These are phyloP conservation scores for Hypericum perforatum DNA, from an alignment of 345 rosid genomes.

Conservation along the genomic window DNA sequence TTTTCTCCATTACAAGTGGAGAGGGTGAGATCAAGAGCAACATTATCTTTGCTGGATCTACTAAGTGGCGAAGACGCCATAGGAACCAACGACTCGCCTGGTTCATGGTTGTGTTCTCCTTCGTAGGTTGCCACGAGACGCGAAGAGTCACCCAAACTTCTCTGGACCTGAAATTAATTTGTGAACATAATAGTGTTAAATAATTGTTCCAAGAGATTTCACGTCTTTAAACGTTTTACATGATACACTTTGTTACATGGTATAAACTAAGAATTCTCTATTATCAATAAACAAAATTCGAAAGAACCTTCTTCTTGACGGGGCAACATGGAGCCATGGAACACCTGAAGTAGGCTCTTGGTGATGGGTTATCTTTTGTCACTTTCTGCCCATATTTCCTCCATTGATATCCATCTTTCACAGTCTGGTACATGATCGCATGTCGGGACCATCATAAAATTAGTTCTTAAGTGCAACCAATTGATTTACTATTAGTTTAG, in stretches of 20 bases:
- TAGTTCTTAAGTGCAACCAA: neutral
- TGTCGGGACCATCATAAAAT: neutral
- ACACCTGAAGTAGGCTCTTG: slow-evolving; percentile 56
- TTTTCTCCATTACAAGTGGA: slow-evolving; percentile 10
- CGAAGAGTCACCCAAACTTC: slow-evolving; percentile 36
- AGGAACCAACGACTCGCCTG: neutral
- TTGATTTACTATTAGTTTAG: neutral
- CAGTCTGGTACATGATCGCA: slow-evolving; percentile 19
- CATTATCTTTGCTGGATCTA: neutral
- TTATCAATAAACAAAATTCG: too few species aligned
- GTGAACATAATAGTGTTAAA: neutral
- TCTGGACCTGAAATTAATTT: slow-evolving; percentile 32
- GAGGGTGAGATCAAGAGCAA: slow-evolving; percentile 27
- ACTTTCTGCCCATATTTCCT: slow-evolving; percentile 65
- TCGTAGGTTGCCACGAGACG: slow-evolving; percentile 42
- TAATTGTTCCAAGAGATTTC: neutral
- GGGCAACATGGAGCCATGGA: slow-evolving; percentile 46
- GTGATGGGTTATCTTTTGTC: slow-evolving; percentile 50
- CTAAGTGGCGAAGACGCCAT: too few species aligned
- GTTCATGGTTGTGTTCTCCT: slow-evolving; percentile 49
- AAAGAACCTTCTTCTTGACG: slow-evolving; percentile 48
- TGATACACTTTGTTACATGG: too few species aligned
- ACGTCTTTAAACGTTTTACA: too few species aligned
- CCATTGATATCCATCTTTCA: slow-evolving; percentile 62
- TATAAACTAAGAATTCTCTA: too few species aligned